These are phyloP conservation scores for Epichloe baconii DNA, from an alignment of 2,329 filamentous ascomycete species.

Conservation along the genomic window DNA sequence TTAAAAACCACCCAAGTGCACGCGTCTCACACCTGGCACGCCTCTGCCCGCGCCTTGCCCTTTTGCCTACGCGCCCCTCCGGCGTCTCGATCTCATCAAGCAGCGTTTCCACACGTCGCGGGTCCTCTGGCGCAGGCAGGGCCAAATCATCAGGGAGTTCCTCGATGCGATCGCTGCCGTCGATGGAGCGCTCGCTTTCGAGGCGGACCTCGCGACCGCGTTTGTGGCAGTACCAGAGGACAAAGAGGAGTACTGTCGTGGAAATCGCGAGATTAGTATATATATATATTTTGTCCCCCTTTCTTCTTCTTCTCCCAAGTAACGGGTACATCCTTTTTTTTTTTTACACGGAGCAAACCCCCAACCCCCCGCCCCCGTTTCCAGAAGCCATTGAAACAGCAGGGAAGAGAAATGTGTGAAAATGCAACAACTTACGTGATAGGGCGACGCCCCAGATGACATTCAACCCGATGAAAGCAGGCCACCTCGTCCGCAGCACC, in stretches of 20 bases:
- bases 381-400: too few relatives aligned
- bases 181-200: conserved; percentile 38
- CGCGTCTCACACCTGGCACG: neutral
- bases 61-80: neutral
- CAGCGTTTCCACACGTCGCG: neutral
- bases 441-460: conserved; percentile 80
- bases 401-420: neutral
- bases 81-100: neutral
- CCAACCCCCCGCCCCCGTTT: too few relatives aligned
- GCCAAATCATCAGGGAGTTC: conserved; percentile 36
- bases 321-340: too few relatives aligned
- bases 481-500: conserved; percentile 76
- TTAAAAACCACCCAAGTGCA: neutral
- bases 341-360: too few relatives aligned
- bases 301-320: neutral
- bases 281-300: neutral
- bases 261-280: neutral
- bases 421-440: conserved; percentile 49
- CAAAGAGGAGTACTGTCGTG: conserved; percentile 64
- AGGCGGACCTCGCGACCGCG: conserved; percentile 77
- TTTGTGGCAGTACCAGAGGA: conserved; percentile 98
- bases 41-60: neutral
- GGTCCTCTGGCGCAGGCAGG: conserved; percentile 19
- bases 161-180: conserved; percentile 30
- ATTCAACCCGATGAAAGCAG: conserved; percentile 82